Percentiles rank a stretch among this genome's conserved stretches.
phyloP scores from a whole-genome alignment of 169 alveolate genomes.

The Cryptosporidium sp. region DNA sequence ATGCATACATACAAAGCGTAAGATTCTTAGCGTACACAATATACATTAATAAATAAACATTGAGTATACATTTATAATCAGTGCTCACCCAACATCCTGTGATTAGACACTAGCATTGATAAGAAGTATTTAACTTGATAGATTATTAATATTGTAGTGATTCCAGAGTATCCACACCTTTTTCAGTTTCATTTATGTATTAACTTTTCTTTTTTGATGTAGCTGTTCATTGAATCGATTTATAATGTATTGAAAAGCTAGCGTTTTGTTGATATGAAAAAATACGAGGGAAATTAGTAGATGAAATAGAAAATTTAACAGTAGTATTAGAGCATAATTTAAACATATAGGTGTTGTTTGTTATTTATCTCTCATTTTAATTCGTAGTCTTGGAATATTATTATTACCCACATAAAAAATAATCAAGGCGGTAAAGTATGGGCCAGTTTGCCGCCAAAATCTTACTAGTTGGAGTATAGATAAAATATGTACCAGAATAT shows the following conservation, averaged over 20 bases:
- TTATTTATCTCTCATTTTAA: not conserved
- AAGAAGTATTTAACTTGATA: not conserved
- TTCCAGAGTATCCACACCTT: not conserved
- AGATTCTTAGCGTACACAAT: not conserved
- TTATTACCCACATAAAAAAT: not conserved
- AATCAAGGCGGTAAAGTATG: not conserved
- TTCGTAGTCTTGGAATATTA: too few species aligned
- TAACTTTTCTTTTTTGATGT: not conserved
- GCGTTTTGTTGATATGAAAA: not conserved
- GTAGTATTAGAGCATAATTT: not conserved
- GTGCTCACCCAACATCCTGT: not conserved
- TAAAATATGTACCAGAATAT: not conserved
- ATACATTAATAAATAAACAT: too few species aligned
- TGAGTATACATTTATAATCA: not conserved
- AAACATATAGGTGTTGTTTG: not conserved
- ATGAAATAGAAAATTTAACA: too few species aligned
- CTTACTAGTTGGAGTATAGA: not conserved
- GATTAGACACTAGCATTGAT: not conserved
- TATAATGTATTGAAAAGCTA: not conserved
- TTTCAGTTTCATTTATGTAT: not conserved
- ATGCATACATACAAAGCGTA: not conserved
- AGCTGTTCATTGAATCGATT: not conserved
- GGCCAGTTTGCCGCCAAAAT: not conserved
- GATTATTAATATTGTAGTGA: not conserved
- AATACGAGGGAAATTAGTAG: not conserved